Evolutionary conservation across 2,329 filamentous ascomycete species (phyloP).

Genomic region (Mycosphaerella sp.): DNA sequence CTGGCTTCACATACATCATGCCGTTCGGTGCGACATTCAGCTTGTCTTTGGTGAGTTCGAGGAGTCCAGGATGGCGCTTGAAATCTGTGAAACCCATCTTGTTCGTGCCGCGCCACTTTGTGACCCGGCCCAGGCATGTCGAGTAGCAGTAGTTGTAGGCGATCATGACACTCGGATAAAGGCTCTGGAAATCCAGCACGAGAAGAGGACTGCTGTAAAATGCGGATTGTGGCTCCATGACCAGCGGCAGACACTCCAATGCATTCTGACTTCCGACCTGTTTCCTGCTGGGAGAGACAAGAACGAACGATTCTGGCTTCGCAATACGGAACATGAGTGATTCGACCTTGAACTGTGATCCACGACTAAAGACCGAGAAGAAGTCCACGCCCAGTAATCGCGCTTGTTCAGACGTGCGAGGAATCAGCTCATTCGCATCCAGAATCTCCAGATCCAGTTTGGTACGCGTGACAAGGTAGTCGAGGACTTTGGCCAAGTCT

Average conservation of each 20-base stretch:
- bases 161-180: conserved; percentile 98
- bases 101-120: conserved; percentile 79
- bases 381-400: conserved; percentile 91
- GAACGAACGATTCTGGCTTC: conserved; percentile 88
- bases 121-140: conserved; percentile 81
- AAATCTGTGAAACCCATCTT: conserved; percentile 96
- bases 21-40: conserved; percentile 94
- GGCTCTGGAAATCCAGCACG: conserved; percentile 89
- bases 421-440: conserved; percentile 79
- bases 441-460: conserved; percentile 84
- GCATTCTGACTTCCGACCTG: conserved; percentile 94
- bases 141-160: conserved; percentile 99
- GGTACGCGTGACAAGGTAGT: conserved; percentile 70
- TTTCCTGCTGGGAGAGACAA: conserved; percentile 82
- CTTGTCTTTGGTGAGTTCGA: conserved; percentile 72
- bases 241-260: conserved; percentile 84
- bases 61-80: conserved; percentile 63
- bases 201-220: conserved; percentile 88
- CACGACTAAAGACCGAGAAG: conserved; percentile 88
- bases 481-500: conserved; percentile 66
- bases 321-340: conserved; percentile 98
- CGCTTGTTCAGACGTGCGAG: conserved; percentile 89
- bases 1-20: conserved; percentile 85
- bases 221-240: conserved; percentile 94
- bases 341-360: conserved; percentile 97